Evolutionary conservation across 129 eudicot genomes (phyloP).

Genomic region (Gnaphalium uliginosum): DNA sequence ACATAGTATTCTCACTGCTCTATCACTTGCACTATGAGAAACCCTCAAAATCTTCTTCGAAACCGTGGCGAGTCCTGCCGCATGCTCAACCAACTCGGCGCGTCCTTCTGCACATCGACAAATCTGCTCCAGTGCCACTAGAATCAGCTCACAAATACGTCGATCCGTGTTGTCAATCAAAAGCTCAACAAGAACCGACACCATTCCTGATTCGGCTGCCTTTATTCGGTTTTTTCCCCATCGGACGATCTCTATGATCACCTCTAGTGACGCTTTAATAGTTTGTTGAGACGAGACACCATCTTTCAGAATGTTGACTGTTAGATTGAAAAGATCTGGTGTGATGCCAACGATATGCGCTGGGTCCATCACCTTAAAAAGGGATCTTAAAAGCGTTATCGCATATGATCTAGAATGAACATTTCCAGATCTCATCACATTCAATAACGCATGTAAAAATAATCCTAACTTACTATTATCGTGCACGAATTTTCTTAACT

Average conservation of each 20-base stretch:
- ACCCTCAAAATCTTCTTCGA: conserved; percentile 73
- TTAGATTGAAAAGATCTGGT: conserved; percentile 30
- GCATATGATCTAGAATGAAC: conserved; percentile 38
- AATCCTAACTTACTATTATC: conserved; percentile 9
- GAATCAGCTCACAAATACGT: conserved; percentile 43
- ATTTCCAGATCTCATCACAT: conserved; percentile 34
- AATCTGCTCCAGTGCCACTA: conserved; percentile 47
- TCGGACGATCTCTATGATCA: conserved; percentile 33
- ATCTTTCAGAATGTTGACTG: conserved; percentile 29
- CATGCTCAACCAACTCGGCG: conserved; percentile 50
- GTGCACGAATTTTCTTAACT: conserved; percentile 18
- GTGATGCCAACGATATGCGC: not conserved
- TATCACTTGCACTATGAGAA: conserved; percentile 57
- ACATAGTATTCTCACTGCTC: conserved; percentile 51
- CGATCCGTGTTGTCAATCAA: conserved; percentile 46
- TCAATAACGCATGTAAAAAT: conserved; percentile 35
- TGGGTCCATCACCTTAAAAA: conserved; percentile 42
- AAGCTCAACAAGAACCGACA: conserved; percentile 38
- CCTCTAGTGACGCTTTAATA: conserved; percentile 43
- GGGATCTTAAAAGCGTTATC: conserved; percentile 30
- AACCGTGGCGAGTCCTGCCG: conserved; percentile 59
- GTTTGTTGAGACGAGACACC: conserved; percentile 40
- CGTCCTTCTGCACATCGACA: conserved; percentile 72
- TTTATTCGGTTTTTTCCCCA: conserved; percentile 61
- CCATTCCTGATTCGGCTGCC: conserved; percentile 54